Conservation (phyloP, 805 yeast genomes). For the Isabelozyma heimii region DNA sequence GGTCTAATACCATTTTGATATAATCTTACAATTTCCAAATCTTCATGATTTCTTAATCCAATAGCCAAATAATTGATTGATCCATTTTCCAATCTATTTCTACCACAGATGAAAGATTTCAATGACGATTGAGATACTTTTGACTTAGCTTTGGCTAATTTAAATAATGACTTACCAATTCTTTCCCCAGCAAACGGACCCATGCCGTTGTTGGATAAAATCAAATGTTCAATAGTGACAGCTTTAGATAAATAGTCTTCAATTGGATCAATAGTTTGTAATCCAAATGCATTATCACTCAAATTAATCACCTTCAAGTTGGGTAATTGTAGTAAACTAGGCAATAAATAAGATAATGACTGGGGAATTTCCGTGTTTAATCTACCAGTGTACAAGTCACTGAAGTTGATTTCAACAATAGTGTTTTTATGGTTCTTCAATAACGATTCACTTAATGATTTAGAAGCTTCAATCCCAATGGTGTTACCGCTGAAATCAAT, state of each 20-base stretch:
- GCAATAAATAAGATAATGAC: constrained; percentile 68
- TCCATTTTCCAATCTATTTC: constrained; percentile 96
- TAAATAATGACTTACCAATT: constrained; percentile 81
- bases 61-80: constrained; percentile 81
- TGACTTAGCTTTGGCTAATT: constrained; percentile 64
- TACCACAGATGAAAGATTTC: constrained; percentile 90
- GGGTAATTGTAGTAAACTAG: constrained; percentile 67
- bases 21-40: constrained; percentile 69
- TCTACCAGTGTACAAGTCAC: constrained; percentile 94
- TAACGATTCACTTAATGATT: constrained; percentile 59
- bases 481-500: constrained; percentile 92
- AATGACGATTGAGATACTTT: constrained; percentile 48
- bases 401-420: constrained; percentile 71
- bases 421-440: constrained; percentile 40
- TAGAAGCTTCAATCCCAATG: constrained; percentile 86
- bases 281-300: constrained; percentile 95
- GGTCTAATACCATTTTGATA: constrained; percentile 98
- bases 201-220: constrained; percentile 92
- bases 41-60: constrained; percentile 78
- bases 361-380: constrained; percentile 92
- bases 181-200: constrained; percentile 98
- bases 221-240: constrained; percentile 76
- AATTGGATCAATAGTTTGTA: constrained; percentile 88
- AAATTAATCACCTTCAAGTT: constrained; percentile 73
- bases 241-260: constrained; percentile 77